These are phyloP conservation scores for Parascedosporium putredinis DNA, from an alignment of 2,329 filamentous ascomycete species.

Conservation along the genomic window DNA sequence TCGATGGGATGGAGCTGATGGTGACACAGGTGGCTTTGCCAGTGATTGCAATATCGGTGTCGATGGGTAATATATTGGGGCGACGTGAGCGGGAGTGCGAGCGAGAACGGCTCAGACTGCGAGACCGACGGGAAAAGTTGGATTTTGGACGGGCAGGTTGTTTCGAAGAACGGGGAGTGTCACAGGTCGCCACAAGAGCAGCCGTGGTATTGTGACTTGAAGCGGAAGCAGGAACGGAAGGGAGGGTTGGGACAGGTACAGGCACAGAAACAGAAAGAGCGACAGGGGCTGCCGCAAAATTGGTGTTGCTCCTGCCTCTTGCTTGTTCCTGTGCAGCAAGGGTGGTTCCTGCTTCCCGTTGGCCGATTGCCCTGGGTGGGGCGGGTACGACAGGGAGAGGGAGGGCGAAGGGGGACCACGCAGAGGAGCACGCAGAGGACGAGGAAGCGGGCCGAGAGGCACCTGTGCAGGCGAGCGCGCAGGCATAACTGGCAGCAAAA, in stretches of 20 bases:
- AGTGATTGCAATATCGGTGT: not conserved
- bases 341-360: not conserved
- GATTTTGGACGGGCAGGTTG: not conserved
- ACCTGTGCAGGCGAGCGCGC: not conserved
- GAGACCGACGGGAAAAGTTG: not conserved
- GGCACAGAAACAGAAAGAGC: too few species aligned
- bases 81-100: not conserved
- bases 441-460: not conserved
- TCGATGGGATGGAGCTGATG: constrained; percentile 1
- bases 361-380: not conserved
- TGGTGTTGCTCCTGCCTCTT: not conserved
- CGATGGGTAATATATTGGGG: not conserved
- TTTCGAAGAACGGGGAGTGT: constrained; percentile 1
- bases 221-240: not conserved
- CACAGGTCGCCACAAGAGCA: not conserved
- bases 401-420: too few species aligned
- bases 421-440: too few species aligned
- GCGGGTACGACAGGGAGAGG: not conserved
- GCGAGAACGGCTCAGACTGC: not conserved
- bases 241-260: not conserved
- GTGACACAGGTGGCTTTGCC: constrained; percentile 1
- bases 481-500: not conserved
- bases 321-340: not conserved
- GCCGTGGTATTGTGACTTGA: too few species aligned
- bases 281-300: not conserved